Conservation (phyloP, 495 filamentous ascomycete genomes). For the Penicillium simplicissimum region DNA sequence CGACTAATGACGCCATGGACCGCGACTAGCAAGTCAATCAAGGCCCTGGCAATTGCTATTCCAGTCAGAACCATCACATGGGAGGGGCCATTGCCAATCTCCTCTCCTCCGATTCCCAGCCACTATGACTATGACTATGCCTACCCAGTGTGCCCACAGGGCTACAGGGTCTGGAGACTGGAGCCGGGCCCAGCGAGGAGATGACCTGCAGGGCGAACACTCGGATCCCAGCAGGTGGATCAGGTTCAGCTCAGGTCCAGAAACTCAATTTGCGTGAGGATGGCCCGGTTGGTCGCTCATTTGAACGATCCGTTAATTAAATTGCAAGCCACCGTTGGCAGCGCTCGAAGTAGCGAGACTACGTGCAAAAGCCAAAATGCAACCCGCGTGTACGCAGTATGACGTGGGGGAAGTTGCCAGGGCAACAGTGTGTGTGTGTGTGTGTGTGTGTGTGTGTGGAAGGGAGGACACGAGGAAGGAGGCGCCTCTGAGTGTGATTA, state of each 20-base stretch:
- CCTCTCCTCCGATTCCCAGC: too few relatives aligned
- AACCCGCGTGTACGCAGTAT: slow-evolving; percentile 14
- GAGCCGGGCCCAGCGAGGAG: slow-evolving; percentile 10
- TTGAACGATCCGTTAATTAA: neutral
- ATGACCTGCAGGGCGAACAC: slow-evolving; percentile 24
- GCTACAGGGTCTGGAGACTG: neutral
- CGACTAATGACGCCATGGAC: slow-evolving; percentile 3
- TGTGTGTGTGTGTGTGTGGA: neutral
- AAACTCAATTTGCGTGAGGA: slow-evolving; percentile 6
- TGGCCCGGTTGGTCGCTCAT: neutral
- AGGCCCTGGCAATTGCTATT: neutral
- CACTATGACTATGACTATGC: too few relatives aligned
- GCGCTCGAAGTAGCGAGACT: slow-evolving; percentile 1
- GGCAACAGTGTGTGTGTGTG: slow-evolving; percentile 24
- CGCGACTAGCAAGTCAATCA: neutral
- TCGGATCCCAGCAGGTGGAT: slow-evolving; percentile 13
- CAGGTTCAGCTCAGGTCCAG: slow-evolving; percentile 20
- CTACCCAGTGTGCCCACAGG: too few relatives aligned
- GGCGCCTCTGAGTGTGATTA: neutral
- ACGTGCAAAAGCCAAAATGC: too few relatives aligned
- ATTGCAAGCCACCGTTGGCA: neutral
- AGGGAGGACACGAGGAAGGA: slow-evolving; percentile 3
- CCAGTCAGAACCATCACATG: too few relatives aligned
- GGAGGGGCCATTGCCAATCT: too few relatives aligned
- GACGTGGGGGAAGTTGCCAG: slow-evolving; percentile 39